These are phyloP conservation scores for Solanum lycopersicoides DNA, from an alignment of 257 asterid genomes.

Conservation along the genomic window DNA sequence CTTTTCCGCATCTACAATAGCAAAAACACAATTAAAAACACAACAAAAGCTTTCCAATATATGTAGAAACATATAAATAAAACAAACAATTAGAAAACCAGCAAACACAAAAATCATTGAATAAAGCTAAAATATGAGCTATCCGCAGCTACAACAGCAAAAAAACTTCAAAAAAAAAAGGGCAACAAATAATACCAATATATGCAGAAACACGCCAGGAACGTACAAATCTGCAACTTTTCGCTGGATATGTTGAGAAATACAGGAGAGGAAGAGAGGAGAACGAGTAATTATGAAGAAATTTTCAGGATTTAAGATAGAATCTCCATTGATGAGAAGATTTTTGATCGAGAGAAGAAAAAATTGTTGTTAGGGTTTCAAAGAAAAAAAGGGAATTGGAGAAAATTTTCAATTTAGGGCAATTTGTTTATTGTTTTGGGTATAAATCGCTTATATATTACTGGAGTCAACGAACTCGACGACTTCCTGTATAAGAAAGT, in stretches of 20 bases:
- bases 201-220: not conserved
- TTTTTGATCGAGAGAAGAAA: not conserved
- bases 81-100: not conserved
- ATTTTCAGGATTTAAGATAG: not conserved
- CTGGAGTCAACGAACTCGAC: not conserved
- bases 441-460: accelerated
- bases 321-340: not conserved
- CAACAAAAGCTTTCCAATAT: not conserved
- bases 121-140: not conserved
- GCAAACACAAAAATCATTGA: not conserved
- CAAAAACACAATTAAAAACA: not conserved
- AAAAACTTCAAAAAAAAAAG: not conserved
- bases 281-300: not conserved
- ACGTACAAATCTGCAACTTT: not conserved
- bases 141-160: not conserved
- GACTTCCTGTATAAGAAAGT: not conserved
- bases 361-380: not conserved
- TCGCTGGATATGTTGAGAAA: not conserved
- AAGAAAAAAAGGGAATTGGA: not conserved
- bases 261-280: not conserved
- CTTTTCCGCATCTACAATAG: not conserved
- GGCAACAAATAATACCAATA: not conserved
- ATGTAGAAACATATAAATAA: not conserved
- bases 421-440: not conserved
- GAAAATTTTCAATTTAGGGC: not conserved